A percentile compares a stretch with the other conserved stretches of the same genome.
Conservation (phyloP, 2,329 filamentous ascomycete species). For the Phialocephala subalpina region DNA sequence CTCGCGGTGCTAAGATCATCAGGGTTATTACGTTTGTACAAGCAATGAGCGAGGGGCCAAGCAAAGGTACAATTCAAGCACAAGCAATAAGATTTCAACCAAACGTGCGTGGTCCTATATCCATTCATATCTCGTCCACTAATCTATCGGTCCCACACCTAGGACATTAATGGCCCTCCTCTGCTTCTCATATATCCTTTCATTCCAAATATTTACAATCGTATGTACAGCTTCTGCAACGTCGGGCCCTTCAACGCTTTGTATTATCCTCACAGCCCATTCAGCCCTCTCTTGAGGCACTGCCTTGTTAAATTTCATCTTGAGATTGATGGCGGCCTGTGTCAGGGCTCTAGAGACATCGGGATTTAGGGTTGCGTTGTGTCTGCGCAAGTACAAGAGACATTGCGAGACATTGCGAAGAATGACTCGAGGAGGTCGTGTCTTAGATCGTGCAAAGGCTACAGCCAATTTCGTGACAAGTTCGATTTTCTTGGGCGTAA, state of each 20-base stretch:
- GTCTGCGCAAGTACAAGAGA: constrained; percentile 35
- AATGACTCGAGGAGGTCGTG: constrained; percentile 28
- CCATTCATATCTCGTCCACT: constrained; percentile 15
- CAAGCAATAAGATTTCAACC: background rate
- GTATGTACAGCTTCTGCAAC: constrained; percentile 34
- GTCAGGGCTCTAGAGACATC: constrained; percentile 36
- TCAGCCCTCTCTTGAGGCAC: constrained; percentile 31
- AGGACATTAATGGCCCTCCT: constrained; percentile 25
- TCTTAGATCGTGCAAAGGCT: constrained; percentile 34
- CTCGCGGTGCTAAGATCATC: no score
- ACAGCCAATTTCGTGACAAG: constrained; percentile 39
- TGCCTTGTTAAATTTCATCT: constrained; percentile 31
- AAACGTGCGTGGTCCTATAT: background rate
- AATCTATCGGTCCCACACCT: constrained; percentile 28
- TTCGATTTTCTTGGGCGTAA: constrained; percentile 28
- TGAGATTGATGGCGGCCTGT: constrained; percentile 33
- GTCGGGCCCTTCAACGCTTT: constrained; percentile 36
- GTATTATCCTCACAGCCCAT: constrained; percentile 37
- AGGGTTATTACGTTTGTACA: no score
- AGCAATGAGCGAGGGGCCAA: no score
- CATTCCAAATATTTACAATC: constrained; percentile 31
- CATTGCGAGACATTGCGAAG: constrained; percentile 41
- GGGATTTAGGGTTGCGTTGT: constrained; percentile 29
- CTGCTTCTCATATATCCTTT: constrained; percentile 5
- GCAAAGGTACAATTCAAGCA: no score